Evolutionary conservation across 2,329 filamentous ascomycete genomes (phyloP).

Genomic region (Penicillium sp.): DNA sequence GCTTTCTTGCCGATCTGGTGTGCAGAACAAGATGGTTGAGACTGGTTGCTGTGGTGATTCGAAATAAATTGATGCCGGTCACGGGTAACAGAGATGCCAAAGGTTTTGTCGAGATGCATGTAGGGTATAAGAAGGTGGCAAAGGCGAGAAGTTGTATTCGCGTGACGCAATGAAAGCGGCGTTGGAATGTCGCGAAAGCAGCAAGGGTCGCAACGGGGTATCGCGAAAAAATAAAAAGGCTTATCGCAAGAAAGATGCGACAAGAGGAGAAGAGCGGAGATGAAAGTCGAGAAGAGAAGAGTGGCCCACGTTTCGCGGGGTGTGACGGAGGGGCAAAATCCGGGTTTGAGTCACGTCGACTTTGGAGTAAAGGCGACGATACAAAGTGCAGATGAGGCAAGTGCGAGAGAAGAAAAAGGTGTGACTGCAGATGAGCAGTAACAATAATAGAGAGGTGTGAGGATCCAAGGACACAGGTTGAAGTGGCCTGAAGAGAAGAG

Average conservation of each 20-base stretch:
- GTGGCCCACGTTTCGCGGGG: conserved; percentile 26
- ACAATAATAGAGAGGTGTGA: not conserved
- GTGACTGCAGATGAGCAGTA: not conserved
- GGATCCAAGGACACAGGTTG: conserved; percentile 1
- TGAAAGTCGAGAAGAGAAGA: conserved; percentile 14
- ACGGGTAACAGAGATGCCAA: not conserved
- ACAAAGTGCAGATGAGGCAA: not conserved
- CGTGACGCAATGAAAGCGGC: conserved; percentile 23
- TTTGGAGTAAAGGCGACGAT: not conserved
- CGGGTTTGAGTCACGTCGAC: conserved; percentile 26
- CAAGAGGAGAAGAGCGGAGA: conserved; percentile 1
- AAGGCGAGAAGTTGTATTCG: conserved; percentile 4
- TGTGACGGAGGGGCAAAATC: conserved; percentile 14
- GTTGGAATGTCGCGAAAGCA: conserved; percentile 16
- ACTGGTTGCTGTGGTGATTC: not conserved
- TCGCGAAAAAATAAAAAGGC: not conserved
- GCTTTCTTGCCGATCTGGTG: conserved; percentile 4
- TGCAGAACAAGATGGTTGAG: not conserved
- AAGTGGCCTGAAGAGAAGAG: conserved; percentile 1
- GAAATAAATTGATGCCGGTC: not conserved
- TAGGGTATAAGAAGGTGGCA: conserved; percentile 6
- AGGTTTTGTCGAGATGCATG: conserved; percentile 3
- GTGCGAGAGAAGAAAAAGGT: not conserved
- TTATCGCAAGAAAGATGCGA: not conserved
- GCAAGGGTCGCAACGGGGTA: not conserved